Evolutionary conservation across 116 monocot genomes (phyloP), one percentile per base, ranked within the genome.

Genomic region (Phalaenopsis hybrid): DNA sequence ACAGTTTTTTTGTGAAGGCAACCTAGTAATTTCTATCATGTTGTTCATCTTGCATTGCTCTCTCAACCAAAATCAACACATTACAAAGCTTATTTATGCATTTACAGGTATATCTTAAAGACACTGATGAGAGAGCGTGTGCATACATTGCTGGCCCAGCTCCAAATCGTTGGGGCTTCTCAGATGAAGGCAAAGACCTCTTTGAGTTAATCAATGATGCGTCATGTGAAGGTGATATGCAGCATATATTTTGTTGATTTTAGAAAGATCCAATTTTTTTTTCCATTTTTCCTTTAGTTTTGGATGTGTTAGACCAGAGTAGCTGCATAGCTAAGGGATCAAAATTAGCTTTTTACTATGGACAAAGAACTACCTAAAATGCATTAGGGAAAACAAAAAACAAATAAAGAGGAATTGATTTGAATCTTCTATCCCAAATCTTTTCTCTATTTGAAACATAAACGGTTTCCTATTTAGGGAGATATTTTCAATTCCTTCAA

Each of bases 61-160:
- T 12, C 46, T 6, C 43, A 43, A 43, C 16, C 16, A 74, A 13
- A 13, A 15, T 18, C 13, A 44, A 16, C n/a, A 9, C 75, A 75
- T 46, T 41, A 25, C 75, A 44, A n/a, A 75, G n/a, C 21, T 46
- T 75, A 44, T 75, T 73, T 82, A 49, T 86, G 81, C 78, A 44
- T 79, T 91, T 69, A 77, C 88, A 99, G 99, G 92, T 99, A 67
- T 86, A 85, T 83, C 81, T 99, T 55, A 99, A 95, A 81, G 99
- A 99, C 52, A 99, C 99, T 45, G 99, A 99, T 90, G 99, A 99
- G 86, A 91, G 99, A 86, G 99, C 99, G 72, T 99, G 94, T 86
- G 99, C 99, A 67, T 99, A 99, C 83, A 86, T 99, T 85, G 99
- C 99, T 28, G 99, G 99, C 45, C 95, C 99, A 77, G 95, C 99